Conservation (phyloP, 2,329 filamentous ascomycete species). For the Pseudogymnoascus sp. region DNA sequence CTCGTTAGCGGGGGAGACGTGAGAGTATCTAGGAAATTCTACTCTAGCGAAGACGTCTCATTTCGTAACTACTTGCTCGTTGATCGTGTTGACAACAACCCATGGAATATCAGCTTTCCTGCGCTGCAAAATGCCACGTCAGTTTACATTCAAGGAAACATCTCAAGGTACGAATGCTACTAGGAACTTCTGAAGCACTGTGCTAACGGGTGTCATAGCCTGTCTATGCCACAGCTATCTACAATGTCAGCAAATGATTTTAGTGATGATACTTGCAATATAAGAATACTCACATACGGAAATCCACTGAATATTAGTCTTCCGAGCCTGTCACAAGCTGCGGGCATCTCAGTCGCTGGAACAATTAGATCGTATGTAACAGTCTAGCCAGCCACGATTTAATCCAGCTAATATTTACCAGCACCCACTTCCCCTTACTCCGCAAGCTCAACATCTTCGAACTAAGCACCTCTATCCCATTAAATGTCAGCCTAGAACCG, state of each 20-base stretch:
- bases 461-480: not conserved
- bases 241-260: no score
- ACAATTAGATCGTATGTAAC: not conserved
- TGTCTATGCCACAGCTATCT: not conserved
- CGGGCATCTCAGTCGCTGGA: not conserved
- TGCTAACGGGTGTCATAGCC: not conserved
- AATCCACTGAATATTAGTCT: not conserved
- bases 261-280: no score
- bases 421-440: not conserved
- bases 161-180: not conserved
- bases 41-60: no score
- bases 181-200: not conserved
- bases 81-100: not conserved
- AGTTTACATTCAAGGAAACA: not conserved
- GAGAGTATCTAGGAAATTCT: not conserved
- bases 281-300: not conserved
- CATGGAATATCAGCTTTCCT: not conserved
- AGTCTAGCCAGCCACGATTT: not conserved
- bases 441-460: not conserved
- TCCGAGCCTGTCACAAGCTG: not conserved
- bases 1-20: not conserved
- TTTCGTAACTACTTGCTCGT: not conserved
- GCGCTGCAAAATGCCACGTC: not conserved
- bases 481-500: not conserved
- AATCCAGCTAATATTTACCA: not conserved